A percentile compares a stretch with the other conserved stretches of the same genome.
Conservation (phyloP, 257 asterid species). For the Henckelia pumila region DNA sequence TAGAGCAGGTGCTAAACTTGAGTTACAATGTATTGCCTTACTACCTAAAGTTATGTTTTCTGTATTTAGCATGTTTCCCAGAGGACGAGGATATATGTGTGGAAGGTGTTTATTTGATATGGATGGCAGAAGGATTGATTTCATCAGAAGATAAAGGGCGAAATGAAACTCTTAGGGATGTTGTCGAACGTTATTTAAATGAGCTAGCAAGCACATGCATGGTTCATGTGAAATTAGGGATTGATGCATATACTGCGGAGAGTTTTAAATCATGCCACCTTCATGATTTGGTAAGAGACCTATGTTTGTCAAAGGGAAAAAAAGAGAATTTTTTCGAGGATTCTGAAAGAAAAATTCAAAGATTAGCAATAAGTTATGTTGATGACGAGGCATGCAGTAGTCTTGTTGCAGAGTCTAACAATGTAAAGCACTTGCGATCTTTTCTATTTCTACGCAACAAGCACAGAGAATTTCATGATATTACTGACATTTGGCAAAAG, state of each 20-base stretch:
- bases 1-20: conserved; percentile 12
- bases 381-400: too few relatives aligned
- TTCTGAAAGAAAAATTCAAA: background rate
- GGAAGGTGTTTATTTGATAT: background rate
- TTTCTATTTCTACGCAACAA: background rate
- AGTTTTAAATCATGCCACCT: background rate
- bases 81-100: conserved; percentile 16
- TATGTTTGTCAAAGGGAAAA: conserved; percentile 24
- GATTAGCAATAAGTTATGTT: too few relatives aligned
- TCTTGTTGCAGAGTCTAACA: too few relatives aligned
- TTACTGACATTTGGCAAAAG: background rate
- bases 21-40: conserved; percentile 28
- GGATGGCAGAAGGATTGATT: conserved; percentile 27
- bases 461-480: too few relatives aligned
- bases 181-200: conserved; percentile 26
- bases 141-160: background rate
- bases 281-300: conserved; percentile 29
- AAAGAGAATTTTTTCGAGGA: conserved; percentile 15
- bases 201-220: conserved; percentile 19
- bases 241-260: too few relatives aligned
- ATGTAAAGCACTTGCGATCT: too few relatives aligned
- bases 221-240: conserved; percentile 17
- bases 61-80: conserved; percentile 11
- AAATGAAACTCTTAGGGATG: conserved; percentile 21
- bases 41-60: conserved; percentile 28